phyloP scores from a whole-genome alignment of 352 stramenopile species.

The Salisapilia sapeloensis region DNA sequence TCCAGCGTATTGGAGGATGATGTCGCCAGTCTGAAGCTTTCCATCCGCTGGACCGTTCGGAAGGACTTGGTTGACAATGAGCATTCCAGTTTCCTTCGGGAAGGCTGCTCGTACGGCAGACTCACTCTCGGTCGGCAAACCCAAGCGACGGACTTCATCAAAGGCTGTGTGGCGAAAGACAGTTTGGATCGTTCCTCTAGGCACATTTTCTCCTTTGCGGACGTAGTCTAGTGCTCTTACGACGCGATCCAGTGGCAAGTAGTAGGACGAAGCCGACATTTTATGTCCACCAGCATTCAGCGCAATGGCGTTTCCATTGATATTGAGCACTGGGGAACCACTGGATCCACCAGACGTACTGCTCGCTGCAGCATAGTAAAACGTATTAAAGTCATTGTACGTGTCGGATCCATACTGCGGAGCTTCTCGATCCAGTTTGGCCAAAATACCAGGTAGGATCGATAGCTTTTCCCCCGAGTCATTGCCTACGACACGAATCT shows the following conservation, averaged over 20 bases:
- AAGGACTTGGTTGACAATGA: slow-evolving; percentile 81
- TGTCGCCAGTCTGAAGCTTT: slow-evolving; percentile 69
- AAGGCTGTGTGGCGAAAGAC: slow-evolving; percentile 84
- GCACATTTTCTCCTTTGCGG: slow-evolving; percentile 26
- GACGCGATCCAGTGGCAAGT: slow-evolving; percentile 77
- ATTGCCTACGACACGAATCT: slow-evolving; percentile 87
- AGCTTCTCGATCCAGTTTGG: slow-evolving; percentile 81
- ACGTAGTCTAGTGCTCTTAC: slow-evolving; percentile 60
- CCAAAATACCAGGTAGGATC: slow-evolving; percentile 81
- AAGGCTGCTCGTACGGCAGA: slow-evolving; percentile 43
- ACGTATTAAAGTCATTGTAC: slow-evolving; percentile 90
- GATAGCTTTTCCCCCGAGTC: slow-evolving; percentile 85
- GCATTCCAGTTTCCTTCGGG: slow-evolving; percentile 76
- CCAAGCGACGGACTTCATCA: slow-evolving; percentile 75
- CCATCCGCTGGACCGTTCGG: slow-evolving; percentile 53
- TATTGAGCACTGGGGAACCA: slow-evolving; percentile 79
- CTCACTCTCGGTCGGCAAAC: slow-evolving; percentile 50
- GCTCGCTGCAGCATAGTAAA: slow-evolving; percentile 81
- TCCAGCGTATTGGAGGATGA: slow-evolving; percentile 68
- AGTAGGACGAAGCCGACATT: slow-evolving; percentile 80
- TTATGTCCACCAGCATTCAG: slow-evolving; percentile 84
- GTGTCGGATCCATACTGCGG: slow-evolving; percentile 71
- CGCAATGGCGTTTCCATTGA: slow-evolving; percentile 77
- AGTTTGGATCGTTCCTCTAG: slow-evolving; percentile 73
- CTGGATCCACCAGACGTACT: slow-evolving; percentile 81